A percentile compares a stretch with the other conserved stretches of the same genome.
Evolutionary conservation across 345 rosid species (phyloP).

Genomic region (Psidium friedrichsthalianum): DNA sequence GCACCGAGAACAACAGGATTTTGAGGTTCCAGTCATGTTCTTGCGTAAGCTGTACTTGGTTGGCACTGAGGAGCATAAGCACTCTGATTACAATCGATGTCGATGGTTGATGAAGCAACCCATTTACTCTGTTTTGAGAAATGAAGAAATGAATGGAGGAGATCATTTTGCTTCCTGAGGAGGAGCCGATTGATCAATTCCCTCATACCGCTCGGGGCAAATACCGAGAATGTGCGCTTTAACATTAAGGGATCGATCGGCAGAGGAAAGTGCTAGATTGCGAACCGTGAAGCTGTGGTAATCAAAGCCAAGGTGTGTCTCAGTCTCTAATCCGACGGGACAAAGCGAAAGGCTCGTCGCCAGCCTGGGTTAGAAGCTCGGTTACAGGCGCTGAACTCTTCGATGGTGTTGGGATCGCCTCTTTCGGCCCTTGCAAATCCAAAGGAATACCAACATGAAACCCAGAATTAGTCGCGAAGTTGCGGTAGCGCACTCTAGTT

Average conservation of each 20-base stretch:
- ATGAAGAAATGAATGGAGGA: neutral
- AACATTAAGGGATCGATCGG: neutral
- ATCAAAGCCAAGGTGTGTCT: neutral
- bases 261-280: neutral
- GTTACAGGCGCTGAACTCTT: neutral
- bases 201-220: fast-evolving
- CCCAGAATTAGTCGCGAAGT: neutral
- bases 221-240: too few species aligned
- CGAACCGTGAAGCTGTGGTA: neutral
- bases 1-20: neutral
- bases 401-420: neutral
- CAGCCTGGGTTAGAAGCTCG: neutral
- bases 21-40: neutral
- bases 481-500: neutral
- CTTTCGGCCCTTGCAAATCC: neutral
- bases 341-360: neutral
- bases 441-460: neutral
- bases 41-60: neutral
- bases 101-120: neutral
- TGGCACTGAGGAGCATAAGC: neutral
- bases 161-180: neutral
- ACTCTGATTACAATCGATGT: neutral
- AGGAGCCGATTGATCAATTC: neutral
- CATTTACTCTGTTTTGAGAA: neutral
- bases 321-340: neutral